Base-by-base conservation (phyloP, 108 stramenopile species). In the Schizochytrium sp. region DNA sequence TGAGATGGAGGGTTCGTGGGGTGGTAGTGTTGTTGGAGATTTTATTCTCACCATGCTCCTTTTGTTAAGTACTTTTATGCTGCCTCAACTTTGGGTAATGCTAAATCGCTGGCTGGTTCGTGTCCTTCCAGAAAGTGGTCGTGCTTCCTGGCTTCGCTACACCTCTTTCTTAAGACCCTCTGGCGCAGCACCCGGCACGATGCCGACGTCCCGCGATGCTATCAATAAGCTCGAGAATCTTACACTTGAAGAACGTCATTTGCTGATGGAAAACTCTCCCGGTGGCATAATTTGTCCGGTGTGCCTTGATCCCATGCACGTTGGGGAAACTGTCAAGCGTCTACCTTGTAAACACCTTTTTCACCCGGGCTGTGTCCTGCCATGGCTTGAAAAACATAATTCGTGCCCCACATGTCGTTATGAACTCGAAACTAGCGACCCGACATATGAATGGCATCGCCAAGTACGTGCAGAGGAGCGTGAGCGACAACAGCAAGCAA, bases 321-420 rank as follows among this genome's bases (percentile, higher is more conserved):
- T 90, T 10, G 92, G 92, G 40, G 92, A 90, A 4, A 57, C 2
- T 46, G 92, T 49, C 56, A 87, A 49, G 59, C 91, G 91, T 72
- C 92, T 92, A 3, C 92, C 92, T 3, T 92, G 92, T 72, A 90
- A 90, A 28, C 92, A 92, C 56, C 56, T 91, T 8, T 92, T 90
- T 55, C 91, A 91, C 56, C 72, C 87, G 56, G 47, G 4, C 8
- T 93, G 92, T 61, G 89, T 93, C 49, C 49, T 57, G 88, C 89
- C 87, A 53, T 93, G 93, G 93, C 91, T 93, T 72, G 58, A 88
- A 57, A n/a, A 69, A 19, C 92, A 91, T 58, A 91, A 92, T 91
- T 92, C 93, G 4, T 93, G 93, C 89, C 93, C 93, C 50, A 91
- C 72, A 41, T 93, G 93, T 58, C 91, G 93, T 3, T 93, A 92